Evolutionary conservation across 116 monocot species (phyloP).

Genomic region (Papilionanthe hybrid): DNA sequence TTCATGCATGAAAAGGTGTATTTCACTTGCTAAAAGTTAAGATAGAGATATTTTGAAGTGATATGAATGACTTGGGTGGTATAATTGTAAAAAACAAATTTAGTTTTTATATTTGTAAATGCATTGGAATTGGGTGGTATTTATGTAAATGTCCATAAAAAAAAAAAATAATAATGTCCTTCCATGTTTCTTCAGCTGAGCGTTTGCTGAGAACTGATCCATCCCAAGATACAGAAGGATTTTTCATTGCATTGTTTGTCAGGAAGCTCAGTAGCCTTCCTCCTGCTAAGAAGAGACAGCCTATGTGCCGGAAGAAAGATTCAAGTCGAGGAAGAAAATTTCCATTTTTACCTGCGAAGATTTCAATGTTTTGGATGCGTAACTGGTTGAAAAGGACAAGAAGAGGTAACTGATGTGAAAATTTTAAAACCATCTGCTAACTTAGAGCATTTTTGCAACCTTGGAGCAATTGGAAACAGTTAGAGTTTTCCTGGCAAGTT

Average conservation of each 20-base stretch:
- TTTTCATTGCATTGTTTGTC: constrained; percentile 87
- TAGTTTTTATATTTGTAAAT: too few relatives aligned
- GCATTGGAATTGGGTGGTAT: too few relatives aligned
- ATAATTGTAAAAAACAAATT: too few relatives aligned
- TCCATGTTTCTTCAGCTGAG: constrained; percentile 45
- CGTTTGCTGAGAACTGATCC: constrained; percentile 69
- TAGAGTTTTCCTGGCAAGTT: too few relatives aligned
- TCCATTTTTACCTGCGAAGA: not conserved
- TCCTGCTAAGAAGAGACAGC: not conserved
- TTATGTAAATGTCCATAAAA: too few relatives aligned
- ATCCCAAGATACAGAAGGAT: constrained; percentile 66
- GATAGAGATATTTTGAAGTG: too few relatives aligned
- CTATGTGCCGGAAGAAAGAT: not conserved
- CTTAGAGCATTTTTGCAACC: too few relatives aligned
- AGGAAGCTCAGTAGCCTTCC: constrained; percentile 13
- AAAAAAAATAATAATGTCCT: not conserved
- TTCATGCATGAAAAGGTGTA: too few relatives aligned
- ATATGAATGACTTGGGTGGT: too few relatives aligned
- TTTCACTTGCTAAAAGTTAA: too few relatives aligned
- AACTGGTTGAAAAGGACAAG: not conserved
- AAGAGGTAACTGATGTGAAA: not conserved
- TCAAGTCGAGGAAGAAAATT: not conserved
- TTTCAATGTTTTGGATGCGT: constrained; percentile 8
- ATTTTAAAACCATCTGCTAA: too few relatives aligned
- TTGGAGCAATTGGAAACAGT: too few relatives aligned